phyloP scores from a whole-genome alignment of 2,329 filamentous ascomycete species.

The Drechslerella dactyloides region DNA sequence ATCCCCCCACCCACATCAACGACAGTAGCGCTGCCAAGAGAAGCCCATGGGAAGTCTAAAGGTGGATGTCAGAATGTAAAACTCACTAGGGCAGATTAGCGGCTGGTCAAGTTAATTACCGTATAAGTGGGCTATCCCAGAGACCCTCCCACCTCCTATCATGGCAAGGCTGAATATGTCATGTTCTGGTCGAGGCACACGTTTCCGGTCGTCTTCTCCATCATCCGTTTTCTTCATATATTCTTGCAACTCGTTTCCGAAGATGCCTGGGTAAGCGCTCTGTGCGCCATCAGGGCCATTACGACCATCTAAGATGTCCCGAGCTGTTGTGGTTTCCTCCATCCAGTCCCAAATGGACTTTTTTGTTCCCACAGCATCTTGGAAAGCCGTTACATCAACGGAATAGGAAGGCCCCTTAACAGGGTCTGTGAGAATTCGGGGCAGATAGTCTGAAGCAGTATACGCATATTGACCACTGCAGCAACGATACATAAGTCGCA shows the following conservation, averaged over 20 bases:
- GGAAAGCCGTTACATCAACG: constrained; percentile 56
- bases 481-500: constrained; percentile 4
- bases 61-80: constrained; percentile 1
- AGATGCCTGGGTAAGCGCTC: constrained; percentile 30
- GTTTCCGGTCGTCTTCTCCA: constrained; percentile 17
- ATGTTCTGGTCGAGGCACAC: constrained; percentile 53
- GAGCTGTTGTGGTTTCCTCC: constrained; percentile 56
- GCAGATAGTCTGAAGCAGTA: constrained; percentile 56
- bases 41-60: constrained; percentile 55
- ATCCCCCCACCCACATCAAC: constrained; percentile 57
- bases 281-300: constrained; percentile 33
- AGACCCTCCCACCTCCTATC: constrained; percentile 55
- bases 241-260: constrained; percentile 53
- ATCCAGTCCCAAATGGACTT: constrained; percentile 58
- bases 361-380: constrained; percentile 55
- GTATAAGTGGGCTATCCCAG: constrained; percentile 55
- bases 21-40: constrained; percentile 52
- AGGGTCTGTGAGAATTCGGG: constrained; percentile 55
- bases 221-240: constrained; percentile 33
- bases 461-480: constrained; percentile 56
- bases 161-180: constrained; percentile 55
- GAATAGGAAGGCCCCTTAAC: constrained; percentile 56
- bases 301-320: constrained; percentile 23
- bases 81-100: neutral
- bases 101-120: constrained; percentile 50